These are phyloP conservation scores for Parachaetomium inaequale DNA, from an alignment of 495 filamentous ascomycete species.

Conservation along the genomic window DNA sequence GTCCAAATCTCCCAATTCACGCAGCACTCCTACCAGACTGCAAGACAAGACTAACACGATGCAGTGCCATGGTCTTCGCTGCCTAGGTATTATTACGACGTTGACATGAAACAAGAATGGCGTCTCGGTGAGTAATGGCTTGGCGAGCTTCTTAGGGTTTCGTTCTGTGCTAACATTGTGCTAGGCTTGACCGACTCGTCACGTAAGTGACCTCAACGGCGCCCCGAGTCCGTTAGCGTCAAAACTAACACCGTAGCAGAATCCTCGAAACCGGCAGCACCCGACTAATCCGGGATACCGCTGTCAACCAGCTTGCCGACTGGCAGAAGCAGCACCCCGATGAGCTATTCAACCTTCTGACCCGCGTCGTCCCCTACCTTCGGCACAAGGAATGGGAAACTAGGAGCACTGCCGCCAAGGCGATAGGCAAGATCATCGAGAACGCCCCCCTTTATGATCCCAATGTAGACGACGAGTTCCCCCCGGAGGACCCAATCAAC, in stretches of 20 bases:
- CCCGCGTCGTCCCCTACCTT: slow-evolving; percentile 89
- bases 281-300: slow-evolving; percentile 88
- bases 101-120: slow-evolving; percentile 47
- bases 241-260: slow-evolving; percentile 47
- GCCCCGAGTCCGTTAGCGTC: background rate
- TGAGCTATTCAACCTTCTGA: slow-evolving; percentile 94
- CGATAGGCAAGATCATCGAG: slow-evolving; percentile 85
- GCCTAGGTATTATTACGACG: slow-evolving; percentile 9
- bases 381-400: slow-evolving; percentile 95
- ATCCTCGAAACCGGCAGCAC: slow-evolving; percentile 96
- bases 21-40: background rate
- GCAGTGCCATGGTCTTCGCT: slow-evolving; percentile 28
- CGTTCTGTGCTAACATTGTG: slow-evolving; percentile 21
- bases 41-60: slow-evolving; percentile 19
- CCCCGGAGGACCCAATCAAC: slow-evolving; percentile 37
- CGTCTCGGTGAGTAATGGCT: slow-evolving; percentile 47
- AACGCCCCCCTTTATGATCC: slow-evolving; percentile 87
- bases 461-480: slow-evolving; percentile 54
- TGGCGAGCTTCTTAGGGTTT: background rate
- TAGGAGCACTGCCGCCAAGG: slow-evolving; percentile 82
- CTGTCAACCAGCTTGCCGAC: slow-evolving; percentile 92
- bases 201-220: slow-evolving; percentile 61
- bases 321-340: slow-evolving; percentile 97
- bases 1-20: background rate
- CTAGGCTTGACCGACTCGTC: slow-evolving; percentile 84